Conservation (phyloP, 306 rosid species). For the Inga leiocalycina region DNA sequence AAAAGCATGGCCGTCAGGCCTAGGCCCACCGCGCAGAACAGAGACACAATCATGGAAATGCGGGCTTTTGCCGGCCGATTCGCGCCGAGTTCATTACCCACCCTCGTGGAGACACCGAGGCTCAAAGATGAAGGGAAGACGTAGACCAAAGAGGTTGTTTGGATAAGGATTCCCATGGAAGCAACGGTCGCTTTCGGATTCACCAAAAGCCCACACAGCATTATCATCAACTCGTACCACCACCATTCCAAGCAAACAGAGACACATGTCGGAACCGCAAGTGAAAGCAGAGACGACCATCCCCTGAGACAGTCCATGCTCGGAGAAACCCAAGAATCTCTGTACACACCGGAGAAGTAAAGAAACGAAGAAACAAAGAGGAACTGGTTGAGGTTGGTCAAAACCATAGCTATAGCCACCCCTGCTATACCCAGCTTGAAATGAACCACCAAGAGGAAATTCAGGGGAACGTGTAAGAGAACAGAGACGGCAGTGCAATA, state of each 20-base stretch:
- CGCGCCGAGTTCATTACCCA: slow-evolving; percentile 85
- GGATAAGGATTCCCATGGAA: slow-evolving; percentile 92
- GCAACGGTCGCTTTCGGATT: slow-evolving; percentile 92
- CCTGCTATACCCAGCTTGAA: slow-evolving; percentile 78
- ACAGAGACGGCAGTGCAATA: slow-evolving; percentile 84
- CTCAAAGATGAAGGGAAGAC: slow-evolving; percentile 92
- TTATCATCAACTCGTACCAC: slow-evolving; percentile 98
- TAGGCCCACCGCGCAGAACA: slow-evolving; percentile 49
- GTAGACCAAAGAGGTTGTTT: slow-evolving; percentile 87
- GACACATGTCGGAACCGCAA: slow-evolving; percentile 83
- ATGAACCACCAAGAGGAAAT: slow-evolving; percentile 67
- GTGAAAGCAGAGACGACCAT: slow-evolving; percentile 77
- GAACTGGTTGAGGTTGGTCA: slow-evolving; percentile 76
- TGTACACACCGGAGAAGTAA: slow-evolving; percentile 68
- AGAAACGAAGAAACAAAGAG: slow-evolving; percentile 58
- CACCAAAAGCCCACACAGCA: slow-evolving; percentile 75
- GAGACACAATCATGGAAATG: slow-evolving; percentile 76
- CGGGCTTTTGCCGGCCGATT: slow-evolving; percentile 78
- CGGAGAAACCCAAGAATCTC: slow-evolving; percentile 79
- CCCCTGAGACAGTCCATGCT: slow-evolving; percentile 71
- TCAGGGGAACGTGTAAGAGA: slow-evolving; percentile 77
- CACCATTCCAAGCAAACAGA: slow-evolving; percentile 99
- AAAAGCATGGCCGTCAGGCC: slow-evolving; percentile 82
- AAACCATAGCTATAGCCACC: slow-evolving; percentile 85
- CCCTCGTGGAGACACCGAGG: slow-evolving; percentile 83